These are phyloP conservation scores for Favolaschia claudopus DNA, from an alignment of 768 basidiomycete genomes.

Conservation along the genomic window DNA sequence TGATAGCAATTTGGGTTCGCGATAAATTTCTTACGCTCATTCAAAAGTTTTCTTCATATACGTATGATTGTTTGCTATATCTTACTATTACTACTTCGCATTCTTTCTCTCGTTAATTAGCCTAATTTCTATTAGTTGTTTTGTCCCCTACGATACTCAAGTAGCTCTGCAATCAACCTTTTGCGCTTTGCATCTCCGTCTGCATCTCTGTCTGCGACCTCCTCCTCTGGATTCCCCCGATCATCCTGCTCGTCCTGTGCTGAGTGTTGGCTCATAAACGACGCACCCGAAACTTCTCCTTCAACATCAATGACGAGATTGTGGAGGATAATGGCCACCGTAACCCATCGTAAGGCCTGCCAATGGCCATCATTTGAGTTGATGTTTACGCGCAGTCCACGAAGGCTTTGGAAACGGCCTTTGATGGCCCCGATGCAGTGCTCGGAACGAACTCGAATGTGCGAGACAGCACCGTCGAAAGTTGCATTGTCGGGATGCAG, in stretches of 20 bases:
- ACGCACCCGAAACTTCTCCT: conserved; percentile 24
- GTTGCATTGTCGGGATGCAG: conserved; percentile 31
- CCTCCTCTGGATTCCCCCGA: conserved; percentile 2
- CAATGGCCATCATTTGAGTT: conserved; percentile 34
- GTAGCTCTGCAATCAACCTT: conserved; percentile 29
- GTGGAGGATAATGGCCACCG: conserved; percentile 42
- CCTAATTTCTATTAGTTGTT: conserved; percentile 10
- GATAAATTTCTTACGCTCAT: too few relatives aligned
- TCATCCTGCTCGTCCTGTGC: conserved; percentile 25
- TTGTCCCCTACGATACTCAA: conserved; percentile 17
- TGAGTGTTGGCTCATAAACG: conserved; percentile 21
- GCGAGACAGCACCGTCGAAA: conserved; percentile 38
- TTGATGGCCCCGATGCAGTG: conserved; percentile 48
- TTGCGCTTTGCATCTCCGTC: conserved; percentile 26
- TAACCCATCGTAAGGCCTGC: conserved; percentile 39
- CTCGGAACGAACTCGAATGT: conserved; percentile 42
- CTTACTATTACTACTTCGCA: too few relatives aligned
- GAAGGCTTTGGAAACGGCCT: conserved; percentile 41
- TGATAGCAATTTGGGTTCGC: too few relatives aligned
- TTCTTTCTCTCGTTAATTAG: too few relatives aligned
- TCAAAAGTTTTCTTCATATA: too few relatives aligned
- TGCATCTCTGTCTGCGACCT: conserved; percentile 5
- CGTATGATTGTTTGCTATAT: too few relatives aligned
- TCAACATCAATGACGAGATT: conserved; percentile 44
- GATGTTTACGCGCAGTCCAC: conserved; percentile 39